These are phyloP conservation scores for Brassica carinata DNA, from an alignment of 345 rosid species.

Conservation along the genomic window DNA sequence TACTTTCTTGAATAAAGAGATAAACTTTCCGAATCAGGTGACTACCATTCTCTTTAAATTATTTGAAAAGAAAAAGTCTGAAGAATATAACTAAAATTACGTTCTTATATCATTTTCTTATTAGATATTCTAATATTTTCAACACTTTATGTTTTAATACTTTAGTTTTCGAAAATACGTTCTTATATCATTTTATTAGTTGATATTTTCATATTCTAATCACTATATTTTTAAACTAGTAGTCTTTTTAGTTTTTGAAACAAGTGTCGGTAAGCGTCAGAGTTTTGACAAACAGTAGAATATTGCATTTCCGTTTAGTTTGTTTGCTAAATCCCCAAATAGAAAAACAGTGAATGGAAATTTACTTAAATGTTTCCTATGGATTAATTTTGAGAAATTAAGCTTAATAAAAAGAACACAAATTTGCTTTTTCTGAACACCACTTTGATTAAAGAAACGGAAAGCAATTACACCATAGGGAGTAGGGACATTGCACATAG, in stretches of 20 bases:
- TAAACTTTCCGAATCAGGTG: slow-evolving; percentile 6
- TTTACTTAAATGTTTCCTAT: too few relatives aligned
- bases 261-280: neutral
- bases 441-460: too few relatives aligned
- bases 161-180: neutral
- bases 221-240: neutral
- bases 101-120: neutral
- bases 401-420: too few relatives aligned
- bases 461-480: too few relatives aligned
- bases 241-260: neutral
- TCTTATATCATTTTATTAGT: neutral
- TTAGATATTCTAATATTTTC: neutral
- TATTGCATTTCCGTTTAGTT: neutral
- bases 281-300: neutral
- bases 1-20: slow-evolving; percentile 4
- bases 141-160: neutral
- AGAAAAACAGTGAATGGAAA: too few relatives aligned
- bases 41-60: slow-evolving; percentile 12
- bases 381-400: too few relatives aligned
- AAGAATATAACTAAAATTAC: neutral
- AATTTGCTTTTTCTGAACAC: too few relatives aligned
- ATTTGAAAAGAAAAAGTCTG: slow-evolving; percentile 3
- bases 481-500: too few relatives aligned
- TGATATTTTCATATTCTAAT: neutral
- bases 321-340: too few relatives aligned